These are phyloP conservation scores for Lasiosphaeris hirsuta DNA, from an alignment of 495 filamentous ascomycete genomes.

Conservation along the genomic window DNA sequence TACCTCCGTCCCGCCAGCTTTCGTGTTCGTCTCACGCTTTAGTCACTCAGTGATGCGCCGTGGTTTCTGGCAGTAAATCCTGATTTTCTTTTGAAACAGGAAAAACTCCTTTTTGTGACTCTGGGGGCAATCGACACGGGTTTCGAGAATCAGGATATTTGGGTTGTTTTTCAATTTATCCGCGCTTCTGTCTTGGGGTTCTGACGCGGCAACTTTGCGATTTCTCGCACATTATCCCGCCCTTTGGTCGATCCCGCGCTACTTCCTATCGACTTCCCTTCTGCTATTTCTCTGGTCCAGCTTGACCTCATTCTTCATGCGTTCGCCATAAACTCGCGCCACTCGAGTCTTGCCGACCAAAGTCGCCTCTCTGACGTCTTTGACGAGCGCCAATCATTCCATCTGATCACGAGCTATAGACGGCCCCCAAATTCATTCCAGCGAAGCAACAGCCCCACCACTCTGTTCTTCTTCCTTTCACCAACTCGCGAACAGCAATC, in stretches of 20 bases:
- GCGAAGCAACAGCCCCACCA: neutral
- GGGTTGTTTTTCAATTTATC: conserved; percentile 15
- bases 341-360: conserved; percentile 6
- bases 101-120: conserved; percentile 14
- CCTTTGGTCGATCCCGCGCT: conserved; percentile 24
- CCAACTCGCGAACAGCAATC: neutral
- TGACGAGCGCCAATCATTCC: conserved; percentile 5
- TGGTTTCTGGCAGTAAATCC: conserved; percentile 21
- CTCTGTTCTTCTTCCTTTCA: neutral
- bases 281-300: conserved; percentile 14
- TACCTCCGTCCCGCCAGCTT: conserved; percentile 1
- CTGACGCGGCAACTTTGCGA: conserved; percentile 7
- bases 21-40: neutral
- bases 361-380: conserved; percentile 25
- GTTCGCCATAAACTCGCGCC: conserved; percentile 8
- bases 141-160: conserved; percentile 24
- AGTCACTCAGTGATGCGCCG: conserved; percentile 14
- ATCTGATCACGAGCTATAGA: neutral
- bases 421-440: conserved; percentile 10
- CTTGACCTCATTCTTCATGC: conserved; percentile 40
- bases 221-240: conserved; percentile 12
- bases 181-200: conserved; percentile 6
- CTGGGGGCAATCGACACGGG: conserved; percentile 13
- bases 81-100: conserved; percentile 25
- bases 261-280: conserved; percentile 14